These are phyloP conservation scores for Daldinia bambusicola DNA, from an alignment of 495 filamentous ascomycete species.

Conservation along the genomic window DNA sequence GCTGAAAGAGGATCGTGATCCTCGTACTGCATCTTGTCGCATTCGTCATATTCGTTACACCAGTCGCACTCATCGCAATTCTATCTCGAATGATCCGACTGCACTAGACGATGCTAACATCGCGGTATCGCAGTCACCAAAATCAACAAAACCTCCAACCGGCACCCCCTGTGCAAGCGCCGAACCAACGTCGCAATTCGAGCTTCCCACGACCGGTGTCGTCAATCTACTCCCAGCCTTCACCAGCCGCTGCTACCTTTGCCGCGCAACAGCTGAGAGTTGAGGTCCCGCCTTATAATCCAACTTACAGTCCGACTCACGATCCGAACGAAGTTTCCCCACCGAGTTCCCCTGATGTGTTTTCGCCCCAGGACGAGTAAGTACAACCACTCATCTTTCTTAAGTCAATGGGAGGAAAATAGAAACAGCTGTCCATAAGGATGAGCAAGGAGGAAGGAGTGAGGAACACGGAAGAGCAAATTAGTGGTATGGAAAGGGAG, in stretches of 20 bases:
- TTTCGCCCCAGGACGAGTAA: constrained; percentile 48
- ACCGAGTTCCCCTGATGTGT: constrained; percentile 60
- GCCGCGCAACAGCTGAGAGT: constrained; percentile 47
- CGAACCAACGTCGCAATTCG: constrained; percentile 48
- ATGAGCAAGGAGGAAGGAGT: neutral
- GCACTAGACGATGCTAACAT: constrained; percentile 42
- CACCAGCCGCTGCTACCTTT: constrained; percentile 41
- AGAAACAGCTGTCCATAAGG: constrained; percentile 10
- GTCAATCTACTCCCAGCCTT: constrained; percentile 54
- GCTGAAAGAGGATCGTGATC: constrained; percentile 32
- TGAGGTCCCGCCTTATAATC: constrained; percentile 48
- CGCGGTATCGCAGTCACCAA: constrained; percentile 36
- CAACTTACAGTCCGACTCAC: constrained; percentile 34
- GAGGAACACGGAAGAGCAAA: neutral
- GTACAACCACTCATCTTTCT: constrained; percentile 34
- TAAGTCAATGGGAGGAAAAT: constrained; percentile 1
- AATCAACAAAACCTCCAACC: constrained; percentile 25
- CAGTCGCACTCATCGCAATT: constrained; percentile 15
- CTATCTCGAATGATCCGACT: constrained; percentile 12
- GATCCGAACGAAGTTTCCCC: constrained; percentile 57
- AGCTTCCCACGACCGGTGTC: constrained; percentile 52
- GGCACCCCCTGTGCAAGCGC: constrained; percentile 49
- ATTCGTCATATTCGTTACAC: constrained; percentile 26
- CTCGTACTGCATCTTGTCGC: constrained; percentile 9
- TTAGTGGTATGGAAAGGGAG: neutral